phyloP scores from a whole-genome alignment of 1,139 yeast species.

The Protomyces lactucae-debilis region DNA sequence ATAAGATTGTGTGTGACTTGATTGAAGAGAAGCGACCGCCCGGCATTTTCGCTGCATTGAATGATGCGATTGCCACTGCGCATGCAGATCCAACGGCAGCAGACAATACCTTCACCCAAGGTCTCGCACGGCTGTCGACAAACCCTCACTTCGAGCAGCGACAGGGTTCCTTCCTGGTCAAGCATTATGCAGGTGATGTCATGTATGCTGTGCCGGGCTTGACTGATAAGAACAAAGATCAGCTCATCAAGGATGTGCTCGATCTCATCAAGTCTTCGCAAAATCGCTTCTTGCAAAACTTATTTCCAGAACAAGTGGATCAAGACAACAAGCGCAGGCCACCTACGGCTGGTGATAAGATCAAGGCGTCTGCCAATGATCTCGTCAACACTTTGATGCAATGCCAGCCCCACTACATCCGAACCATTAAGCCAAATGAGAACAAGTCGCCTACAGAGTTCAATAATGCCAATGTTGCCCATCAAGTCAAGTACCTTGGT shows the following conservation, averaged over 20 bases:
- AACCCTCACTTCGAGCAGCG: constrained; percentile 89
- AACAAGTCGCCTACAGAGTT: constrained; percentile 86
- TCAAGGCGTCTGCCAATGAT: constrained; percentile 84
- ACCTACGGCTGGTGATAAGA: constrained; percentile 96
- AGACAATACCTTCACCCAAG: constrained; percentile 91
- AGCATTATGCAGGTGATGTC: constrained; percentile 98
- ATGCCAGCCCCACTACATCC: constrained; percentile 89
- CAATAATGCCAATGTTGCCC: constrained; percentile 82
- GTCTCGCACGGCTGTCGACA: constrained; percentile 74
- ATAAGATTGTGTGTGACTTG: constrained; percentile 92
- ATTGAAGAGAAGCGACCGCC: constrained; percentile 95
- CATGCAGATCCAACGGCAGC: constrained; percentile 98
- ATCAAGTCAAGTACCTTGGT: constrained; percentile 94
- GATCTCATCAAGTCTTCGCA: constrained; percentile 69
- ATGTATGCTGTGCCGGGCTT: constrained; percentile 83
- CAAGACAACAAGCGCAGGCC: constrained; percentile 76
- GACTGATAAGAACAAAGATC: constrained; percentile 97
- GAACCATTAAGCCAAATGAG: constrained; percentile 97
- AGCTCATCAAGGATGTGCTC: constrained; percentile 78
- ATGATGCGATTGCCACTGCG: constrained; percentile 96
- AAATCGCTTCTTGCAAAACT: constrained; percentile 57
- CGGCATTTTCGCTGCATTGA: constrained; percentile 92
- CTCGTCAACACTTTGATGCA: constrained; percentile 83
- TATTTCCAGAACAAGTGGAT: constrained; percentile 78
- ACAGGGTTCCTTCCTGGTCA: constrained; percentile 78